Evolutionary conservation across 768 basidiomycete species (phyloP).

Genomic region (Lactifluus echinatus): DNA sequence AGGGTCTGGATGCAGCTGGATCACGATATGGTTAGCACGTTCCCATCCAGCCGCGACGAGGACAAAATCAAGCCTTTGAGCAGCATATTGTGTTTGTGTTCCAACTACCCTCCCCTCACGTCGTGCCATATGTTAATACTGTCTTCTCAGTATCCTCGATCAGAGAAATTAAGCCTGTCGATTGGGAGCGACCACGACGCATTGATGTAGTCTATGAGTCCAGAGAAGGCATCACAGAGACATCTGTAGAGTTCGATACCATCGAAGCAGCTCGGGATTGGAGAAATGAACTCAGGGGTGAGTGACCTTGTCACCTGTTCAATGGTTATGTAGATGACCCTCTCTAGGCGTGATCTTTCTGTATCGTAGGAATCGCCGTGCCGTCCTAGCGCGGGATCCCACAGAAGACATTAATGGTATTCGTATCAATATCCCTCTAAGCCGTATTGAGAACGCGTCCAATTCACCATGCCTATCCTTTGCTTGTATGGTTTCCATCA

Average conservation of each 20-base stretch:
- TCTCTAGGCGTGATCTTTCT: constrained; percentile 37
- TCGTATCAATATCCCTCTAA: constrained; percentile 39
- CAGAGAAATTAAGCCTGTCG: constrained; percentile 34
- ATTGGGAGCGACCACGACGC: constrained; percentile 37
- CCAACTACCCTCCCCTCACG: neutral
- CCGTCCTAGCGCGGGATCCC: constrained; percentile 26
- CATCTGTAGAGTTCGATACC: constrained; percentile 46
- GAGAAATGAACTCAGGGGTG: constrained; percentile 40
- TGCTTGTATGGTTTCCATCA: constrained; percentile 20
- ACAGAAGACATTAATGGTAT: constrained; percentile 32
- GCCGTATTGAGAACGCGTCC: constrained; percentile 28
- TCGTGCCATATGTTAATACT: neutral
- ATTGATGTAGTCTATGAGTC: constrained; percentile 33
- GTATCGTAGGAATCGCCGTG: constrained; percentile 36
- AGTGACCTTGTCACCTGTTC: constrained; percentile 1
- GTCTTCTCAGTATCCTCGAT: constrained; percentile 40
- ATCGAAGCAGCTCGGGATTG: constrained; percentile 44
- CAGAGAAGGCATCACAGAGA: constrained; percentile 22
- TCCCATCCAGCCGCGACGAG: constrained; percentile 44
- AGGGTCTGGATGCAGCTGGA: constrained; percentile 57
- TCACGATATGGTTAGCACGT: constrained; percentile 51
- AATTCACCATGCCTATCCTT: constrained; percentile 17
- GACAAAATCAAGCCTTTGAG: constrained; percentile 46
- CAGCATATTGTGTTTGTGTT: constrained; percentile 41
- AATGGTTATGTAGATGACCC: neutral